A percentile compares a stretch with the other conserved stretches of the same genome.
Evolutionary conservation across 2,329 filamentous ascomycete genomes (phyloP).

Genomic region (Trichoderma atroviride): DNA sequence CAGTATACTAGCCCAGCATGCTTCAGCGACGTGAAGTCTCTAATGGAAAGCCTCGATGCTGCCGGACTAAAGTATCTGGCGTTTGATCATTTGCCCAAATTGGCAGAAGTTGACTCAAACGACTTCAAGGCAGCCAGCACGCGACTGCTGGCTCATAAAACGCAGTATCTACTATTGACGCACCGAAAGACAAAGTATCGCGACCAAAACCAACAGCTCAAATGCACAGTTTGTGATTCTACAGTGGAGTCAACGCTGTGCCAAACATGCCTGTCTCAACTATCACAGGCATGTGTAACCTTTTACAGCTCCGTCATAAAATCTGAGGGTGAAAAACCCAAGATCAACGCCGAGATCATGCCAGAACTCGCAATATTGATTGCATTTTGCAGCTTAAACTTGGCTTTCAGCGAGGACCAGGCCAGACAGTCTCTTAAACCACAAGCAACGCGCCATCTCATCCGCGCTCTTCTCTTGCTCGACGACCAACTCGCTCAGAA

Average conservation of each 20-base stretch:
- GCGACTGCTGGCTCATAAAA: slow-evolving; percentile 44
- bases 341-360: slow-evolving; percentile 29
- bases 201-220: slow-evolving; percentile 31
- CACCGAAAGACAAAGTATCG: slow-evolving; percentile 36
- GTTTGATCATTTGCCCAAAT: slow-evolving; percentile 39
- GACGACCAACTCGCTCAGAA: slow-evolving; percentile 52
- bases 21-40: slow-evolving; percentile 53
- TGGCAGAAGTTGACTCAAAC: slow-evolving; percentile 37
- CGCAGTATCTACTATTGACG: slow-evolving; percentile 50
- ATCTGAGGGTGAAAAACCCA: slow-evolving; percentile 12
- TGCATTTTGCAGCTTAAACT: slow-evolving; percentile 40
- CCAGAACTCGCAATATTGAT: slow-evolving; percentile 43
- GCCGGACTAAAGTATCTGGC: slow-evolving; percentile 47
- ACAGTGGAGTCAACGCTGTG: slow-evolving; percentile 31
- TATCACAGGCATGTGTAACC: slow-evolving; percentile 33
- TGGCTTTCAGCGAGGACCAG: slow-evolving; percentile 32
- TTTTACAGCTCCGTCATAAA: slow-evolving; percentile 27
- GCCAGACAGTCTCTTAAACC: slow-evolving; percentile 5
- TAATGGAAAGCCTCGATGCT: slow-evolving; percentile 46
- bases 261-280: slow-evolving; percentile 31
- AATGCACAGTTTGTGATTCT: slow-evolving; percentile 34
- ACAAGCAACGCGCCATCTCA: slow-evolving; percentile 38
- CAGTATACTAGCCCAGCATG: slow-evolving; percentile 44
- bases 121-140: slow-evolving; percentile 35
- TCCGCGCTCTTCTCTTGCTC: slow-evolving; percentile 54